Evolutionary conservation across 2,329 filamentous ascomycete species (phyloP), one percentile per base, ranked within the genome.

Genomic region (Aspergillus sp.): DNA sequence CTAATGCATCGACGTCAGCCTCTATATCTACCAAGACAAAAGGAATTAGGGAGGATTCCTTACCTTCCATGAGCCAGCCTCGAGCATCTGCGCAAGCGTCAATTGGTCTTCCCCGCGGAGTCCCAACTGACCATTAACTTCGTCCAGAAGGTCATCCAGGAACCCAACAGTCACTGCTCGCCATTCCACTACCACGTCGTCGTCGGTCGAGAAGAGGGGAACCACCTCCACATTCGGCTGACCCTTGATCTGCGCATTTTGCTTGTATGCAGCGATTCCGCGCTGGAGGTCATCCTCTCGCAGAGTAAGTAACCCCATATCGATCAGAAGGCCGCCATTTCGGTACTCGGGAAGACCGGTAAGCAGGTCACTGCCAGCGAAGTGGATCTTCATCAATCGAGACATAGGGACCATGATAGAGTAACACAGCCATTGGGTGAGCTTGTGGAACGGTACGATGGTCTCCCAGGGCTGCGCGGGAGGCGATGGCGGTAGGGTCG

Each of bases 51-150:
- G 31, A 22, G 29, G 31, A n/a, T 9, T 10, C 32, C 85, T 78
- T 76, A 95, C 93, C 90, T 98, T 98, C 94, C 95, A 99, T 72
- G 91, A 96, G 54, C 95, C 95, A 14, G 94, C 95, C 77, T 98
- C 95, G 18, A 99, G 82, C 80, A 99, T 87, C 75, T 99, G 95
- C 6, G 93, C 87, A 66, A 98, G 77, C 46, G 82, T 90, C 73
- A 99, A 78, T 67, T 83, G 82, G 65, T 94, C 87, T 42, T 85
- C 80, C 3, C 90, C 91, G 7, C 81, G 83, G 46, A 97, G 77
- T 57, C 85, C 86, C 52, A 97, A 76, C 52, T 85, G 78, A 46
- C 81, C 76, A 73, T 91, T 91, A 66, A 92, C 89, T 60, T 90
- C 87, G 2, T 80, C 81, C 18, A 90, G 80, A 12, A 93, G 80